Base-by-base conservation (phyloP, 2,329 filamentous ascomycete species). In the Fusarium sp. region DNA sequence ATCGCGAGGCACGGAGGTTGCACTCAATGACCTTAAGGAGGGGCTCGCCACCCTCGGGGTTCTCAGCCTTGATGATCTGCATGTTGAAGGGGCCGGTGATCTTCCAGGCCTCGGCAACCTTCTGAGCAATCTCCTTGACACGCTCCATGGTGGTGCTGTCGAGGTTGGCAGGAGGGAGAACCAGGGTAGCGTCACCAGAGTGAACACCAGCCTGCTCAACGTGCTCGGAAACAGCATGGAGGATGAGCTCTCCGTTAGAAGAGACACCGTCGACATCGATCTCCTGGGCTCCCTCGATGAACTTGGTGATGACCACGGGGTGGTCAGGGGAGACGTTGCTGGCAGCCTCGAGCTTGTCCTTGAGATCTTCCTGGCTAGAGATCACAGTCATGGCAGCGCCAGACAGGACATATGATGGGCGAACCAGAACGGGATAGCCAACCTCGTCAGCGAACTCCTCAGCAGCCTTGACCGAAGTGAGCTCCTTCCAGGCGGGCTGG, bases 61-160 rank as follows among this genome's bases (percentile, higher is more conserved):
- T 84, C 14, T 92, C 86, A 34, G 92, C 93, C 84, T 97, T 97
- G 87, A 99, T 98, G 81, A 99, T 97, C 78, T 99, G 96, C 95
- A 99, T 98, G 87, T 99, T 99, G 89, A 98, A 99, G 60, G 96
- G 96, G 55, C 96, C 96, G 20, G 94, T 98, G 79, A 98, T 98
- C 76, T 87, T 94, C 93, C 95, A 97, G 46, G 96, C 96, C 82
- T 96, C 92, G 70, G 96, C 96, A 51, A 99, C 94, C 87, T 97
- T 98, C 80, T 94, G 82, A 17, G 96, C 95, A 73, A 99, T 98
- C 72, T 93, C 93, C 88, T 97, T 98, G 76, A 97, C 88, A 63
- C 96, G 93, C 69, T 87, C 88, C 87, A 97, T 91, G 69, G 91
- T 91, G 58, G 81, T 82, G 72, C 91, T 84, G 68, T 97, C 92